Evolutionary conservation across 371 early-diverging fungal species (phyloP).

Genomic region (Capillidium heterosporum): DNA sequence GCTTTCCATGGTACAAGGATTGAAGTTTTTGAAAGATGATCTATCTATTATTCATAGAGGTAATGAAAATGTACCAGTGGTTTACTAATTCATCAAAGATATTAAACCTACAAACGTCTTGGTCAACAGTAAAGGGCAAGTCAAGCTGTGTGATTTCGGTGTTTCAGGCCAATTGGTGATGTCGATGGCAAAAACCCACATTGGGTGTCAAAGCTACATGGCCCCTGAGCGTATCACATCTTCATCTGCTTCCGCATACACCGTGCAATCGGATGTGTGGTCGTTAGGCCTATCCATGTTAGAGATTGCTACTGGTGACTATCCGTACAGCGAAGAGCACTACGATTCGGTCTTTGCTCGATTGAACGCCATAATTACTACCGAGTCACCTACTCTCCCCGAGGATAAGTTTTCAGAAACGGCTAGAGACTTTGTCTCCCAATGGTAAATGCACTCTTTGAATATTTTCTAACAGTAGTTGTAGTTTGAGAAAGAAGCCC

Average conservation of each 20-base stretch:
- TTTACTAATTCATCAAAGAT: conserved; percentile 23
- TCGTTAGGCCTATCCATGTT: conserved; percentile 84
- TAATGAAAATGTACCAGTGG: conserved; percentile 5
- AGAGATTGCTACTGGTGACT: conserved; percentile 76
- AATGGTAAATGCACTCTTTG: conserved; percentile 26
- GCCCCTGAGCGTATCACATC: conserved; percentile 65
- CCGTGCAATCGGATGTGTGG: conserved; percentile 72
- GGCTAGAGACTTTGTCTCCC: conserved; percentile 58
- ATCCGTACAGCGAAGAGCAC: conserved; percentile 46
- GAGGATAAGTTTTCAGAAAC: conserved; percentile 36
- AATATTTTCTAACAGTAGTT: neutral
- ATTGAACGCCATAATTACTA: conserved; percentile 67
- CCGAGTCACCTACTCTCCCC: conserved; percentile 57
- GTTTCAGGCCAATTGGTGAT: conserved; percentile 73
- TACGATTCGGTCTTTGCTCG: conserved; percentile 67
- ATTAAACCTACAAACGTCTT: conserved; percentile 91
- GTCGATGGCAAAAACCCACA: conserved; percentile 82
- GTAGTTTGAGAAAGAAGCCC: conserved; percentile 56
- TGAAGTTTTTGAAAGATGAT: conserved; percentile 75
- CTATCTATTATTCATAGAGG: conserved; percentile 79
- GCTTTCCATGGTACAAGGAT: conserved; percentile 48
- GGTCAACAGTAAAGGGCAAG: conserved; percentile 63
- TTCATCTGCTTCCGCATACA: conserved; percentile 36
- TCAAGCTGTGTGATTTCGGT: conserved; percentile 88
- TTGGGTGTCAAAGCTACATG: conserved; percentile 91